These are phyloP conservation scores for Ganoderma sp. DNA, from an alignment of 1,284 basidiomycete species.

Conservation along the genomic window DNA sequence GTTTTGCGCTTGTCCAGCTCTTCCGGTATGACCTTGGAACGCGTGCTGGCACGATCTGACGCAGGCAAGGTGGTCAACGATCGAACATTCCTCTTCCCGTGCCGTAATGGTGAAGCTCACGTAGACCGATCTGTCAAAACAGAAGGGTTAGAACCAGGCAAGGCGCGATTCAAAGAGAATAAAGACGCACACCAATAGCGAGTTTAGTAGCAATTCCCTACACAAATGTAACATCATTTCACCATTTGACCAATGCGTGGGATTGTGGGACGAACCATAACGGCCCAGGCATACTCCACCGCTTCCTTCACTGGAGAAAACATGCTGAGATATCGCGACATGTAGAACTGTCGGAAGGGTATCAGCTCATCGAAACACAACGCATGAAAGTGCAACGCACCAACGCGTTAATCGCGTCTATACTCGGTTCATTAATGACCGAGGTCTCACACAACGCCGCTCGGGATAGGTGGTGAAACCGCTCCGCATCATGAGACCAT, in stretches of 20 bases:
- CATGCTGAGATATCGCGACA: constrained; percentile 73
- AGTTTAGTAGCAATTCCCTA: constrained; percentile 42
- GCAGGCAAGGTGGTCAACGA: constrained; percentile 16
- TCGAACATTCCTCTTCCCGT: background rate
- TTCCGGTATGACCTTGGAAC: constrained; percentile 59
- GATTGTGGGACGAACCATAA: constrained; percentile 57
- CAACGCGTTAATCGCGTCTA: constrained; percentile 68
- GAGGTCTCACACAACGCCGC: constrained; percentile 66
- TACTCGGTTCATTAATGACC: constrained; percentile 67
- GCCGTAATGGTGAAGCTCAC: constrained; percentile 44
- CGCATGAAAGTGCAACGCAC: constrained; percentile 46
- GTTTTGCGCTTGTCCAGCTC: constrained; percentile 58
- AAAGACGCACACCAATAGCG: constrained; percentile 58
- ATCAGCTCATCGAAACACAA: constrained; percentile 10
- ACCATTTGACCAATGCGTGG: background rate
- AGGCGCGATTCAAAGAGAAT: constrained; percentile 19
- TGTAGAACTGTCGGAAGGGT: constrained; percentile 59
- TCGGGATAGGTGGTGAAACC: constrained; percentile 64
- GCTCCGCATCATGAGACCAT: constrained; percentile 60
- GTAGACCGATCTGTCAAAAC: constrained; percentile 59
- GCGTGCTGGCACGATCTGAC: constrained; percentile 61
- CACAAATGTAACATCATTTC: background rate
- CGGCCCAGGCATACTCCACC: constrained; percentile 70
- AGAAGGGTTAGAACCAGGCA: constrained; percentile 23
- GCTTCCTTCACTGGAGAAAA: constrained; percentile 73